Conservation (phyloP, 2,329 filamentous ascomycete species). For the Colletotrichum cereale region DNA sequence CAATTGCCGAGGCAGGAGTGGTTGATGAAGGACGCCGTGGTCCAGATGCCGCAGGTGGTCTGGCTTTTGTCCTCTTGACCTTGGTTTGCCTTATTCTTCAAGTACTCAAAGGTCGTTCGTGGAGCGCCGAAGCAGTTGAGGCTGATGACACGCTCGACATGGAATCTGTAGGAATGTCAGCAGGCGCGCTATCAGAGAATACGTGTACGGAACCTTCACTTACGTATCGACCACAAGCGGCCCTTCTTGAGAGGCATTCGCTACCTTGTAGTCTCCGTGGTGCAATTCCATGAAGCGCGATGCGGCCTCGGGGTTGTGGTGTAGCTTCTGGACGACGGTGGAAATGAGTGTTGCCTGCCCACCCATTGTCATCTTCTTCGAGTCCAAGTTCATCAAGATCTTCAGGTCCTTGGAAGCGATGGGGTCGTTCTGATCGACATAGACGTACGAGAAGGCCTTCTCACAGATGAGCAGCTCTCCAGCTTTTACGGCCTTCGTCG, state of each 20-base stretch:
- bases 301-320: conserved; percentile 47
- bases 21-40: conserved; percentile 62
- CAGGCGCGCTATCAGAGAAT: not conserved
- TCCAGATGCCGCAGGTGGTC: conserved; percentile 60
- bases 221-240: conserved; percentile 60
- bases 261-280: conserved; percentile 45
- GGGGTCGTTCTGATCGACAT: conserved; percentile 42
- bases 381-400: conserved; percentile 54
- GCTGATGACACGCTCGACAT: conserved; percentile 56
- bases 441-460: conserved; percentile 64
- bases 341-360: conserved; percentile 56
- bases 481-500: conserved; percentile 57
- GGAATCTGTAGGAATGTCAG: conserved; percentile 53
- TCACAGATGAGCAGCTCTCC: conserved; percentile 68
- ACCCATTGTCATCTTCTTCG: conserved; percentile 49
- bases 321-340: conserved; percentile 59
- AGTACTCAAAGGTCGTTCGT: conserved; percentile 28
- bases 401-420: conserved; percentile 37
- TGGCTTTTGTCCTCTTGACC: conserved; percentile 8
- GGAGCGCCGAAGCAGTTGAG: conserved; percentile 58
- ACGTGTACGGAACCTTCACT: conserved; percentile 43
- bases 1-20: conserved; percentile 64
- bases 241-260: conserved; percentile 49
- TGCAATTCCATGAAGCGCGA: conserved; percentile 12
- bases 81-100: not conserved